Evolutionary conservation across 257 asterid species (phyloP), one percentile per base, ranked within the genome.

Genomic region (Leptodermis oblonga): DNA sequence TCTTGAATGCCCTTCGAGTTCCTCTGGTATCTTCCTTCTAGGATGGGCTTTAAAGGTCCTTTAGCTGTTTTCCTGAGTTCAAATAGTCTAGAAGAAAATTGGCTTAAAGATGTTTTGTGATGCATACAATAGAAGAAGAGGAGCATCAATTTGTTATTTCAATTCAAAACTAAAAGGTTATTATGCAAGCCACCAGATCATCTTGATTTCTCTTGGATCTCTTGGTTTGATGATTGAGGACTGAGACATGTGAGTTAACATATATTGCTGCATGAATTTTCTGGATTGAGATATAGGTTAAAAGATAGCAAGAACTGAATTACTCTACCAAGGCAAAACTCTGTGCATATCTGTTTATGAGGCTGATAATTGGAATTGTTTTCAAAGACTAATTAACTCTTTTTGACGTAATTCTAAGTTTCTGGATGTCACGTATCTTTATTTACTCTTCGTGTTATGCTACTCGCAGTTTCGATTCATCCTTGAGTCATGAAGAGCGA

Each of bases 401-500:
- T 17, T 30, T 36, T 31, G 23, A 12, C 7, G 36, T 36, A 28
- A 33, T 22, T 49, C 34, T 39, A 20, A 36, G 37, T 51, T 33
- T 41, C 37, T 36, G n/a, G 28, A 67, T 60, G 55, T 67, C 4
- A 52, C 18, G 15, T 25, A 39, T 45, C 45, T 62, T 13, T 80
- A 22, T 49, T 23, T 34, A 25, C 65, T 58, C 51, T 62, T 42
- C 34, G 5, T 78, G 61, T 55, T 48, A 52, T 17, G 33, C 33
- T 26, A 4, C 23, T 72, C 77, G 82, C 89, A 89, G 98, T 76
- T 82, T 81, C 49, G 89, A 86, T 58, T 80, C 89, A 52, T 83
- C 88, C 41, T 78, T 86, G 75, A 92, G 89, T 72, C 72, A 68
- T 28, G 98, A 92, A 81, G 98, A 92, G 78, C 86, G 84, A 64